phyloP scores from a whole-genome alignment of 2,329 filamentous ascomycete species.

The Dactylellina sp. region DNA sequence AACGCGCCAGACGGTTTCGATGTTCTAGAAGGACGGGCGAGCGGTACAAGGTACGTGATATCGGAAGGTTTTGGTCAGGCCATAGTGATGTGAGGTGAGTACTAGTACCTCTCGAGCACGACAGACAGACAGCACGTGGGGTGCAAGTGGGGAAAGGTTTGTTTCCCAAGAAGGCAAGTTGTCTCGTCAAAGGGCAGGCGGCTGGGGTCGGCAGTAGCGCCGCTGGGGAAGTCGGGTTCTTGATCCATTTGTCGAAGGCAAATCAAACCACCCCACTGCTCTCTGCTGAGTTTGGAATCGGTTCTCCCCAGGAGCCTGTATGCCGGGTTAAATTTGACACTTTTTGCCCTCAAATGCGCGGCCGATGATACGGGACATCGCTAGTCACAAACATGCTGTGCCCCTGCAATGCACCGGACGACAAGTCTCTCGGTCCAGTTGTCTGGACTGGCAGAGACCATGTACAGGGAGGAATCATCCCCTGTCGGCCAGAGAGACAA shows the following conservation, averaged over 20 bases:
- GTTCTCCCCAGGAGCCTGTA: slow-evolving; percentile 54
- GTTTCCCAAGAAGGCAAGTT: slow-evolving; percentile 24
- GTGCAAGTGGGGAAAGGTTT: slow-evolving; percentile 27
- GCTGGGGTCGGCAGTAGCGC: slow-evolving; percentile 54
- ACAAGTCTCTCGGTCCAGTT: neutral
- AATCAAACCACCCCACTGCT: slow-evolving; percentile 25
- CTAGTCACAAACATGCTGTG: no score
- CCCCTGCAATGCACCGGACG: neutral
- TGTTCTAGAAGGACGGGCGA: no score
- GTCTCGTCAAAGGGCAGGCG: slow-evolving; percentile 28
- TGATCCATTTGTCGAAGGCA: slow-evolving; percentile 55
- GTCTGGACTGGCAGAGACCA: neutral
- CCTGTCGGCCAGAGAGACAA: no score
- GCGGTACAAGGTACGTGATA: neutral
- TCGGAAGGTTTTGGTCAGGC: slow-evolving; percentile 35
- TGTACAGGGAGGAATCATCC: neutral
- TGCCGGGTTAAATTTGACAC: slow-evolving; percentile 29
- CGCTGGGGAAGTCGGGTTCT: slow-evolving; percentile 56
- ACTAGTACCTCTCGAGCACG: slow-evolving; percentile 19
- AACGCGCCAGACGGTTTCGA: no score
- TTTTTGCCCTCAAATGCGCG: neutral
- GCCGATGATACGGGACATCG: no score
- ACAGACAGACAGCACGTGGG: neutral
- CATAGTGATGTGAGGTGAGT: slow-evolving; percentile 37
- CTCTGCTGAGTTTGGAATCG: neutral